Evolutionary conservation across 306 rosid species (phyloP).

Genomic region (Cicer judaicum): DNA sequence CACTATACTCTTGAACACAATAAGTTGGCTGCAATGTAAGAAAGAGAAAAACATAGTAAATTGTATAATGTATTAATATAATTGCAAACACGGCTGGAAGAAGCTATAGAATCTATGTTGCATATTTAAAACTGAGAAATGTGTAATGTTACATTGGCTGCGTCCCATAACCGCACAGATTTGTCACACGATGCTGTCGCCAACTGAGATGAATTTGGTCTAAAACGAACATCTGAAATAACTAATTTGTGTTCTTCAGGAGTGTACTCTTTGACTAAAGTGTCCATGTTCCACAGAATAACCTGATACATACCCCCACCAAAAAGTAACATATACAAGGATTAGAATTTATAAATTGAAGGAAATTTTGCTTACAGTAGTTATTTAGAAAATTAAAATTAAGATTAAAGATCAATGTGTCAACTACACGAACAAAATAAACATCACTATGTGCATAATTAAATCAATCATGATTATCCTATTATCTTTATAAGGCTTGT

Average conservation of each 20-base stretch:
- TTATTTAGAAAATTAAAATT: constrained; percentile 27
- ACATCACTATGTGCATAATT: constrained; percentile 7
- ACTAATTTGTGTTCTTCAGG: constrained; percentile 56
- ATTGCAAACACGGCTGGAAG: constrained; percentile 26
- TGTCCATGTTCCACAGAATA: constrained; percentile 62
- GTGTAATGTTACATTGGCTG: constrained; percentile 53
- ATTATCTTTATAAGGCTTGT: neutral
- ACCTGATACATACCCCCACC: constrained; percentile 45
- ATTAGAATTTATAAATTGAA: constrained; percentile 30
- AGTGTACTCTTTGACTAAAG: constrained; percentile 49
- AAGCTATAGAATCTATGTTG: constrained; percentile 16
- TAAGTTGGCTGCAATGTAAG: constrained; percentile 53
- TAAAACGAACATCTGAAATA: constrained; percentile 62
- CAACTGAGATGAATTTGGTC: constrained; percentile 65
- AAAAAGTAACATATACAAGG: constrained; percentile 30
- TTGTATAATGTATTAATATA: neutral
- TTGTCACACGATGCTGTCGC: constrained; percentile 59
- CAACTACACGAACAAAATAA: neutral
- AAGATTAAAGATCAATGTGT: constrained; percentile 12
- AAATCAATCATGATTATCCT: constrained; percentile 25
- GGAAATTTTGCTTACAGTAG: constrained; percentile 4
- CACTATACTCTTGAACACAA: constrained; percentile 53
- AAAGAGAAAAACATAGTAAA: constrained; percentile 14
- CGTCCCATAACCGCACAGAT: constrained; percentile 67
- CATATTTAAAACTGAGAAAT: constrained; percentile 36